Percentiles rank a stretch among this genome's conserved stretches.
These are phyloP conservation scores for Pyrus betulifolia DNA, from an alignment of 306 rosid species.

Conservation along the genomic window DNA sequence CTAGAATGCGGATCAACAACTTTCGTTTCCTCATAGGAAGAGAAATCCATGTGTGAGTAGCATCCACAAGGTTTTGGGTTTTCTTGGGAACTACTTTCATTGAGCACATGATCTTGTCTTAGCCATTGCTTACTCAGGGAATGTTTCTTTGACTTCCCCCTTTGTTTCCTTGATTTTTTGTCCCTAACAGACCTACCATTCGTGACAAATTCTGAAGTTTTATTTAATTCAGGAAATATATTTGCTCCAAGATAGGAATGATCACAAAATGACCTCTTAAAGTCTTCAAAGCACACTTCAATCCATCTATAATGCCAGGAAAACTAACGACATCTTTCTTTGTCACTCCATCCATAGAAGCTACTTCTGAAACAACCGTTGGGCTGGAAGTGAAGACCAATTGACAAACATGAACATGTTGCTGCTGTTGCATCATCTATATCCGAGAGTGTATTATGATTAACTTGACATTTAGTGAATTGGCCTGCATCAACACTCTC, in stretches of 20 bases:
- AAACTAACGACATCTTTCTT: conserved; percentile 15
- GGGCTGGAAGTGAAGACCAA: conserved; percentile 19
- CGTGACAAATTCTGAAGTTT: conserved; percentile 15
- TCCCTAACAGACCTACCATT: conserved; percentile 48
- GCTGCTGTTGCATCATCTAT: conserved; percentile 28
- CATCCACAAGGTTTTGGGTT: conserved; percentile 48
- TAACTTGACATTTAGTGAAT: conserved; percentile 22
- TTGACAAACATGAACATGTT: conserved; percentile 35
- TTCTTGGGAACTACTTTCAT: conserved; percentile 35
- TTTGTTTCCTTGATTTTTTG: conserved; percentile 42
- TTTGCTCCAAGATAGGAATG: conserved; percentile 60
- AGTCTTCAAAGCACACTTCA: conserved; percentile 31
- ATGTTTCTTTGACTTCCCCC: conserved; percentile 43
- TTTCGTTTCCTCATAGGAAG: conserved; percentile 62
- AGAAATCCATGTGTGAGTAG: conserved; percentile 85
- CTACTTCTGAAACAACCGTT: conserved; percentile 19
- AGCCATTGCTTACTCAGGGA: conserved; percentile 35
- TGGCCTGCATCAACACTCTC: conserved; percentile 23
- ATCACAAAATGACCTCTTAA: conserved; percentile 51
- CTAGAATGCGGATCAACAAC: conserved; percentile 31
- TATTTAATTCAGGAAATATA: conserved; percentile 45
- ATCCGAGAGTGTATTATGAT: conserved; percentile 17
- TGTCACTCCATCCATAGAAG: conserved; percentile 15
- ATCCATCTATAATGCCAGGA: conserved; percentile 33
- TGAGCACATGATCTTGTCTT: conserved; percentile 27